phyloP scores from a whole-genome alignment of 1,284 basidiomycete genomes.

The Tilletia walkeri region DNA sequence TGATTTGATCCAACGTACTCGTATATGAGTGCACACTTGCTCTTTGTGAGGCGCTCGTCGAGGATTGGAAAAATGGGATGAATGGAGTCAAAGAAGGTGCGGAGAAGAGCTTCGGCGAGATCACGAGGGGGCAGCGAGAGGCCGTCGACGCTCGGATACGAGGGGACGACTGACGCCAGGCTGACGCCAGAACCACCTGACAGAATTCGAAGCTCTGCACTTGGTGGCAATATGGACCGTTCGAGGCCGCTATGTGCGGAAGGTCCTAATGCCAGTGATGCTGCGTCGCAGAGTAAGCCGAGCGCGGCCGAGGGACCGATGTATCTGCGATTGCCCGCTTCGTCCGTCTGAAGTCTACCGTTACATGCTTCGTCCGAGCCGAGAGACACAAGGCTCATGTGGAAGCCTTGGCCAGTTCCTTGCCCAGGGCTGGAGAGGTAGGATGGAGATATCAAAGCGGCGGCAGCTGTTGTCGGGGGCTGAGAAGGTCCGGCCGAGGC shows the following conservation, averaged over 20 bases:
- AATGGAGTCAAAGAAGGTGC: conserved; percentile 21
- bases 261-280: conserved; percentile 4
- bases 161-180: background rate
- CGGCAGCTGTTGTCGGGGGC: too few relatives aligned
- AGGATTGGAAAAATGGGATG: conserved; percentile 26
- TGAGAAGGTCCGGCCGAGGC: too few relatives aligned
- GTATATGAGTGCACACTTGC: conserved; percentile 3
- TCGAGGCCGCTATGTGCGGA: conserved; percentile 13
- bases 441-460: too few relatives aligned
- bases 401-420: background rate
- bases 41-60: background rate
- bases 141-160: background rate
- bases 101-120: conserved; percentile 17
- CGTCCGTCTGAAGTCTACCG: conserved; percentile 19
- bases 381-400: background rate
- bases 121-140: conserved; percentile 16
- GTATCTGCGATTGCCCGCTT: conserved; percentile 16
- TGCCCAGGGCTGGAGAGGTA: background rate
- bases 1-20: background rate
- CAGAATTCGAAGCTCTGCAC: conserved; percentile 1
- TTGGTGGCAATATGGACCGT: background rate
- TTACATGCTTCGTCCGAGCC: conserved; percentile 1
- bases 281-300: background rate
- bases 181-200: background rate
- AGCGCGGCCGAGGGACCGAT: conserved; percentile 17